A percentile compares a stretch with the other conserved stretches of the same genome.
Evolutionary conservation across 148 eudicot genomes (phyloP).

Genomic region (Oxyria digyna): DNA sequence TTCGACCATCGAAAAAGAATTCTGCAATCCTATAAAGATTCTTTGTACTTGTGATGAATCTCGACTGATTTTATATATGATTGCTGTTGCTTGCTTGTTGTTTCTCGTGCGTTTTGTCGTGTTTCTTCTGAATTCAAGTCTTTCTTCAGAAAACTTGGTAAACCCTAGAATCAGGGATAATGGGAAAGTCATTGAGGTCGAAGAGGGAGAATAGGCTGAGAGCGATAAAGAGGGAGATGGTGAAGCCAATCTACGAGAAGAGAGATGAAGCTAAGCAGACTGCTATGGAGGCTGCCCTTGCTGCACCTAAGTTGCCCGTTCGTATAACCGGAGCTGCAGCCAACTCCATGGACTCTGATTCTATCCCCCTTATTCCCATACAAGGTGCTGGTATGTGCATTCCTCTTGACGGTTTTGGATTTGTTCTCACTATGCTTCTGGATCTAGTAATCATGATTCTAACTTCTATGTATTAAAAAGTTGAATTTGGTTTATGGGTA

Average conservation of each 20-base stretch:
- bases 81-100: too few species aligned
- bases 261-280: constrained; percentile 77
- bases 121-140: too few species aligned
- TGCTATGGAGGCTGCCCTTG: constrained; percentile 75
- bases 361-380: not conserved
- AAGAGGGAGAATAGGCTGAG: constrained; percentile 83
- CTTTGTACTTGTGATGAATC: too few species aligned
- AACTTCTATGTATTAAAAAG: not conserved
- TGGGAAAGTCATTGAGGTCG: constrained; percentile 90
- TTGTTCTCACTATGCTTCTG: not conserved
- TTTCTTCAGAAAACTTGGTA: not conserved
- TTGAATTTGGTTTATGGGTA: not conserved
- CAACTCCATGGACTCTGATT: constrained; percentile 19
- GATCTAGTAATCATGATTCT: not conserved
- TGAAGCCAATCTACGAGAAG: constrained; percentile 42
- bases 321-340: constrained; percentile 10
- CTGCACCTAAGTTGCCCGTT: constrained; percentile 77
- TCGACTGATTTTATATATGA: too few species aligned
- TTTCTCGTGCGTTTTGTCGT: not conserved
- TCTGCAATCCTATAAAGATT: too few species aligned
- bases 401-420: not conserved
- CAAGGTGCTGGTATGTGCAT: constrained; percentile 3
- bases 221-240: constrained; percentile 74
- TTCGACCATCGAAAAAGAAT: too few species aligned
- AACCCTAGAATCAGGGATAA: constrained; percentile 11